Evolutionary conservation across 768 basidiomycete genomes (phyloP), one percentile per base, ranked within the genome.

Genomic region (Botryobasidium botryosum): DNA sequence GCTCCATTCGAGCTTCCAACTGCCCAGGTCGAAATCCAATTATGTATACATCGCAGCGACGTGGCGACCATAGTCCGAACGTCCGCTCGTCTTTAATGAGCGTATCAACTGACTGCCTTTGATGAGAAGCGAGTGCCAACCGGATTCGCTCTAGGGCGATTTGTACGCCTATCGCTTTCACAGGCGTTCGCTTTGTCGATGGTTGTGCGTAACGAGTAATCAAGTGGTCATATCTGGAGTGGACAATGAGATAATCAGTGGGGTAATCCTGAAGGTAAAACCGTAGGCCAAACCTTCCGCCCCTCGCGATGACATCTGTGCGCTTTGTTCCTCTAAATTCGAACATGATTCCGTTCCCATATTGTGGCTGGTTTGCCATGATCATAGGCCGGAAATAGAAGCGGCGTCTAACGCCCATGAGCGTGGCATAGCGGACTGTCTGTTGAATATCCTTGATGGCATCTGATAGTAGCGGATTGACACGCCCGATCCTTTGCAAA

Each of bases 1-100:
- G 70, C 52, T 87, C 81, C 15, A 88, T 67, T 35, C 85, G 69
- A 42, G 86, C 85, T 50, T 76, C 72, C 28, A 88, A 62, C 54
- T 76, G 69, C 7, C 85, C 84, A 6, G 74, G 64, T 49, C 81
- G 75, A 48, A 77, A 82, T 0, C 82, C 82, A 23, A 85, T 73
- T 10, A 88, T 68, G 50, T 87, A 88, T 8, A 88, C 85, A 51
- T 88, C 85, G 52, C 86, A 87, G 31, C 83, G 68, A 13, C 84
- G 70, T n/a, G 85, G 85, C 58, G 81, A 82, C 83, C 82, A 88
- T 55, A 75, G 82, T 0, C 86, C 85, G 49, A 85, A 88, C 0
- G 86, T 85, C 8, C 75, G 72, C 48, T 77, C 73, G 54, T 85
- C 81, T 57, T 79, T 85, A 43, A 84, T 64, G 4, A 84, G 65